Conservation (phyloP, 768 basidiomycete genomes). For the Psilocybe cubensis region DNA sequence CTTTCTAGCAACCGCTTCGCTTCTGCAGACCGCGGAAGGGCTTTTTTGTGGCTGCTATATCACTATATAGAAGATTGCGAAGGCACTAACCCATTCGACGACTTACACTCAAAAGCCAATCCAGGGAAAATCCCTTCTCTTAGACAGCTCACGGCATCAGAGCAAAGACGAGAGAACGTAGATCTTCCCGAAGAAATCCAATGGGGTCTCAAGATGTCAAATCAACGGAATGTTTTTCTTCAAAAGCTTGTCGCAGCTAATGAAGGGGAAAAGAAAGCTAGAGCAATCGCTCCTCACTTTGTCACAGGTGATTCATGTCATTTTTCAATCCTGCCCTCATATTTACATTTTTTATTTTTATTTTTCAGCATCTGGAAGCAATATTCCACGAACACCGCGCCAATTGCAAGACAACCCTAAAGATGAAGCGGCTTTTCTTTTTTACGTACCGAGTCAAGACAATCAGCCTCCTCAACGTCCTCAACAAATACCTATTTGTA, state of each 20-base stretch:
- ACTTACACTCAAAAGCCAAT: slow-evolving; percentile 59
- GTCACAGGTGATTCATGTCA: slow-evolving; percentile 41
- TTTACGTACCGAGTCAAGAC: slow-evolving; percentile 49
- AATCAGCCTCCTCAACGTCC: slow-evolving; percentile 24
- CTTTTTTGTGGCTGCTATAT: slow-evolving; percentile 84
- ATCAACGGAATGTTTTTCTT: slow-evolving; percentile 70
- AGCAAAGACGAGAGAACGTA: slow-evolving; percentile 70
- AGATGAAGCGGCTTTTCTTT: slow-evolving; percentile 51
- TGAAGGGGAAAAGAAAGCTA: slow-evolving; percentile 55
- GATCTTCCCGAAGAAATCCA: slow-evolving; percentile 79
- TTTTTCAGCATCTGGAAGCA: slow-evolving; percentile 32
- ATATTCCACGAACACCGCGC: slow-evolving; percentile 36
- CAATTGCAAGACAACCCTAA: slow-evolving; percentile 44
- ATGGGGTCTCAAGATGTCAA: slow-evolving; percentile 79
- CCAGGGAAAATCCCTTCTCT: slow-evolving; percentile 69
- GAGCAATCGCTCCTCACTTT: slow-evolving; percentile 44
- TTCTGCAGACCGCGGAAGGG: slow-evolving; percentile 73
- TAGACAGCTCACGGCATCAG: slow-evolving; percentile 54
- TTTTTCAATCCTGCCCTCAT: background rate
- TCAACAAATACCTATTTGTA: slow-evolving; percentile 22
- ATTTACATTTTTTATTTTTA: slow-evolving; percentile 1
- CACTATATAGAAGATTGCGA: slow-evolving; percentile 76
- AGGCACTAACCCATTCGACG: slow-evolving; percentile 74
- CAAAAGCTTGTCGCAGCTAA: slow-evolving; percentile 64
- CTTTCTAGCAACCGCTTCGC: slow-evolving; percentile 70